Evolutionary conservation across 495 filamentous ascomycete genomes (phyloP), one percentile per base, ranked within the genome.

Genomic region (Daldinia caldariorum): DNA sequence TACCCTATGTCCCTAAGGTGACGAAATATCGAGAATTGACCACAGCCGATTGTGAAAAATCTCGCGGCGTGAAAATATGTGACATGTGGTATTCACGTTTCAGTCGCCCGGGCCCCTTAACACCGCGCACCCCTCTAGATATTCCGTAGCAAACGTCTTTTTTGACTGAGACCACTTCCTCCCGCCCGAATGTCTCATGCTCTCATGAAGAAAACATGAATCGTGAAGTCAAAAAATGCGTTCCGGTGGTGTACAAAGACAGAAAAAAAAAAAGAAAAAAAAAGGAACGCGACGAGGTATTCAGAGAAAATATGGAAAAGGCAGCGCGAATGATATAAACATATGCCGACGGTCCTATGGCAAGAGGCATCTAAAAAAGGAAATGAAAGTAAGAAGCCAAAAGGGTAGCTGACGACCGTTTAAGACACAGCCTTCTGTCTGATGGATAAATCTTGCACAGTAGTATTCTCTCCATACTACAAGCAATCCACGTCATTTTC

Each of bases 111-210:
- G 8, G 51, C 31, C 54, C 54, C 53, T 39, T 38, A 71, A 67
- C 68, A 71, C 68, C 61, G 31, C 62, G 54, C 56, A 37, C 43
- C 31, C 35, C 35, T 71, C 54, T 66, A 66, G 43, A 9, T 47
- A 47, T 47, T 60, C 4, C 39, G 9, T 58, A 22, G 32, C n/a
- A 31, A 62, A 26, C 62, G 29, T 29, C 61, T 64, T 60, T 70
- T 51, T 54, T 31, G 10, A 68, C 45, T 61, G 34, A 22, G 53
- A 22, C 45, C 32, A 53, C 58, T 53, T 62, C 51, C 58, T 50
- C 56, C 63, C 50, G 16, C 22, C 61, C 55, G 22, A 31, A 62
- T 53, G 16, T 51, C 16, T 66, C 58, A 54, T 71, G 49, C 50
- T 31, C 61, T 66, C 61, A 61, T 66, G 62, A 57, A 57, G 39